These are phyloP conservation scores for Verticillium albo-atrum DNA, from an alignment of 2,329 filamentous ascomycete species.

Conservation along the genomic window DNA sequence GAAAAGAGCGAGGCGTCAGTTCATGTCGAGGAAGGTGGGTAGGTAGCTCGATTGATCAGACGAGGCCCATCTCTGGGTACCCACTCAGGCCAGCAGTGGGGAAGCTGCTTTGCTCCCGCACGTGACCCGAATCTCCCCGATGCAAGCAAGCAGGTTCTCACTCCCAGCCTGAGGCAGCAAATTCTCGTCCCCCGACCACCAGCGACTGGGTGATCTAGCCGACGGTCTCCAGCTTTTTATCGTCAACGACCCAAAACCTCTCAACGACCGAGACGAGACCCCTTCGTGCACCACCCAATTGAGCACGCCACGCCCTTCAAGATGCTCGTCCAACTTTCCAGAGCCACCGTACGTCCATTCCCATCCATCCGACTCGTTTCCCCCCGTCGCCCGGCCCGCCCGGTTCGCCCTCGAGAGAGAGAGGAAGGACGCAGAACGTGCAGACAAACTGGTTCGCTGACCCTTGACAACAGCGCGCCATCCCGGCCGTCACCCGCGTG, in stretches of 20 bases:
- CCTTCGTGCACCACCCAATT: slow-evolving; percentile 29
- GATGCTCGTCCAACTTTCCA: slow-evolving; percentile 53
- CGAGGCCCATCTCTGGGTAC: no score
- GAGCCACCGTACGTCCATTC: slow-evolving; percentile 47
- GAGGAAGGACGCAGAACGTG: no score
- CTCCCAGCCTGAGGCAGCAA: not conserved
- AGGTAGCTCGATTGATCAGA: not conserved
- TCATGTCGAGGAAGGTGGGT: no score
- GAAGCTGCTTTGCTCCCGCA: not conserved
- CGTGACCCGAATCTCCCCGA: not conserved
- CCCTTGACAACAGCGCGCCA: slow-evolving; percentile 36
- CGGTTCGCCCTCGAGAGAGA: not conserved
- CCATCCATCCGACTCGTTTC: not conserved
- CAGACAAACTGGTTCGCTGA: slow-evolving; percentile 3
- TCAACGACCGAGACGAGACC: slow-evolving; percentile 10
- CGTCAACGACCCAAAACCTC: slow-evolving; percentile 13
- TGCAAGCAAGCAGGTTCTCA: not conserved
- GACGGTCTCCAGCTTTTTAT: slow-evolving; percentile 14
- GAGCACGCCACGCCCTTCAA: slow-evolving; percentile 42
- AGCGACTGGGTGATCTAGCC: slow-evolving; percentile 2
- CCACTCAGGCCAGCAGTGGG: no score
- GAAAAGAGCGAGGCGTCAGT: no score
- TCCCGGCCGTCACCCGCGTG: slow-evolving; percentile 45
- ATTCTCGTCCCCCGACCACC: not conserved
- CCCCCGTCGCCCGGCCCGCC: not conserved